Evolutionary conservation across 345 rosid species (phyloP).

Genomic region (Streptanthus diversifolius): DNA sequence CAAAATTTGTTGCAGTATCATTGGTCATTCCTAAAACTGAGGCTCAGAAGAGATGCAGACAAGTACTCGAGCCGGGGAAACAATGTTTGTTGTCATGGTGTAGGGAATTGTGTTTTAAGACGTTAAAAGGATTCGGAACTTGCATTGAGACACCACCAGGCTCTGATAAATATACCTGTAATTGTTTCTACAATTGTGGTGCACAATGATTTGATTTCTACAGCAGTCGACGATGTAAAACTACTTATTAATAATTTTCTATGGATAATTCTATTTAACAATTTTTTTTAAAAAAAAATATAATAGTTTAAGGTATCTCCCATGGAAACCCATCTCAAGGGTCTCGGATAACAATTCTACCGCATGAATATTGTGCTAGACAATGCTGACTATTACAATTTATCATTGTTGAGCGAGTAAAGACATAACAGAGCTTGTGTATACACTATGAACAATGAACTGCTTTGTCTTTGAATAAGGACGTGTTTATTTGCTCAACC

Average conservation of each 20-base stretch:
- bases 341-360: too few relatives aligned
- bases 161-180: not conserved
- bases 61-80: not conserved
- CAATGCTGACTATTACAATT: too few relatives aligned
- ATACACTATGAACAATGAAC: too few relatives aligned
- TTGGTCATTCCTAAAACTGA: not conserved
- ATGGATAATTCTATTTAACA: not conserved
- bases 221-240: not conserved
- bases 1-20: not conserved
- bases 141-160: slow-evolving; percentile 13
- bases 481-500: too few relatives aligned
- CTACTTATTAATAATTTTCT: not conserved
- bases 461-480: too few relatives aligned
- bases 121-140: slow-evolving; percentile 4
- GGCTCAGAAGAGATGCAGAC: not conserved
- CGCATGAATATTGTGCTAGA: too few relatives aligned
- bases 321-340: too few relatives aligned
- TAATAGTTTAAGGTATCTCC: too few relatives aligned
- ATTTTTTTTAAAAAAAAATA: too few relatives aligned
- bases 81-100: slow-evolving; percentile 6
- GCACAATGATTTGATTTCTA: not conserved
- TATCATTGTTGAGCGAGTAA: too few relatives aligned
- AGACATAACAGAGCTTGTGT: too few relatives aligned
- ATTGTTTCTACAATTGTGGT: not conserved
- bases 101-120: not conserved